These are phyloP conservation scores for Aphanoascus verrucosus DNA, from an alignment of 2,329 filamentous ascomycete species.

Conservation along the genomic window DNA sequence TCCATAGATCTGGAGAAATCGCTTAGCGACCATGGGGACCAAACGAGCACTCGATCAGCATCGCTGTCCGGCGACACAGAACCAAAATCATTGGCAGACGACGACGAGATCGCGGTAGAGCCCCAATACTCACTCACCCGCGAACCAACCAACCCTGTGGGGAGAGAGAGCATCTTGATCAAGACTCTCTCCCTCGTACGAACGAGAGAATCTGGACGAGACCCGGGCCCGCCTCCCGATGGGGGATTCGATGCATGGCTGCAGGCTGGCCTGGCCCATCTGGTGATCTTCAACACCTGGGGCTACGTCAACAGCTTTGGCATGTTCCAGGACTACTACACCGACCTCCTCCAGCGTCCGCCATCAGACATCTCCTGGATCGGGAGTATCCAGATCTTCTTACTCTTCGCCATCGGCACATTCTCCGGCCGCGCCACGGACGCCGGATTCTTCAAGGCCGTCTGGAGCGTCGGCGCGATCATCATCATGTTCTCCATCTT, in stretches of 20 bases:
- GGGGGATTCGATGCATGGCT: slow-evolving; percentile 47
- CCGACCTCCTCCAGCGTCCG: slow-evolving; percentile 29
- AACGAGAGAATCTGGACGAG: slow-evolving; percentile 29
- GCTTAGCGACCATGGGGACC: not conserved
- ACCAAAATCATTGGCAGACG: not conserved
- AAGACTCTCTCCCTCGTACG: slow-evolving; percentile 30
- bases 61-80: slow-evolving; percentile 2
- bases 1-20: slow-evolving; percentile 3
- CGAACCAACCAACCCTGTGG: not conserved
- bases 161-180: slow-evolving; percentile 11
- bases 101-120: not conserved
- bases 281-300: slow-evolving; percentile 50
- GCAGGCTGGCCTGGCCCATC: slow-evolving; percentile 43
- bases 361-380: slow-evolving; percentile 45
- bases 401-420: slow-evolving; percentile 43
- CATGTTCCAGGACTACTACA: slow-evolving; percentile 47
- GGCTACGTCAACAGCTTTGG: slow-evolving; percentile 46
- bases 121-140: slow-evolving; percentile 2
- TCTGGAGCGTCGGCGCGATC: slow-evolving; percentile 34
- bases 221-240: slow-evolving; percentile 35
- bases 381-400: slow-evolving; percentile 42
- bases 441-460: slow-evolving; percentile 41
- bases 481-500: slow-evolving; percentile 41
- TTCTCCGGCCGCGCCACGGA: slow-evolving; percentile 44
- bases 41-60: not conserved